Conservation (phyloP, 208 protist species). For the Herpetomonas samuelpessoai region DNA sequence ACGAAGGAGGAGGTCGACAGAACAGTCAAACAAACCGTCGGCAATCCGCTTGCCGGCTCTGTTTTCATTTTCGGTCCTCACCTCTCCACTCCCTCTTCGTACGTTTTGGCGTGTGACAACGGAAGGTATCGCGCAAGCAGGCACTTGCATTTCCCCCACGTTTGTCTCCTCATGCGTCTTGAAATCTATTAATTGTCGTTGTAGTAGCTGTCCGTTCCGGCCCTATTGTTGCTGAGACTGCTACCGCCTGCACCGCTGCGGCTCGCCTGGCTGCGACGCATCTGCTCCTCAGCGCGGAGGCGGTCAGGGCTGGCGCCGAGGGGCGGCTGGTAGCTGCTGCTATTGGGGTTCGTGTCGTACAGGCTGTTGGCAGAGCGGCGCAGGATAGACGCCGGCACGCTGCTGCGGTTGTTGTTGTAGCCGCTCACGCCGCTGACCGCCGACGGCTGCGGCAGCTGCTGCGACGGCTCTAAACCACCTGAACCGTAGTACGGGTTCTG, state of each 20-base stretch:
- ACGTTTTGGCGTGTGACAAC: too few species aligned
- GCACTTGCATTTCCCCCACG: slow-evolving; percentile 8
- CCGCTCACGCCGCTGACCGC: slow-evolving; percentile 9
- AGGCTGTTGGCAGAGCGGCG: slow-evolving; percentile 8
- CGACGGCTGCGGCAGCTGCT: slow-evolving; percentile 12
- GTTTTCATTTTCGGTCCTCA: too few species aligned
- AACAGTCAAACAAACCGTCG: too few species aligned
- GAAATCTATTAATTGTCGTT: too few species aligned
- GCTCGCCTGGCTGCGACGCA: background rate
- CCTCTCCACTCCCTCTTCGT: background rate
- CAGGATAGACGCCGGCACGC: background rate
- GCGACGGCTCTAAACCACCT: slow-evolving; percentile 2
- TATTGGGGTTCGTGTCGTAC: slow-evolving; percentile 35
- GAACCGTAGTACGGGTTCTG: background rate
- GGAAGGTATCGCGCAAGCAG: too few species aligned
- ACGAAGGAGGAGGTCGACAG: too few species aligned
- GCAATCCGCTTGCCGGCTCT: too few species aligned
- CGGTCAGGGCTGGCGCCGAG: slow-evolving; percentile 72
- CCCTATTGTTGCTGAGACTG: background rate
- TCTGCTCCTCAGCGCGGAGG: slow-evolving; percentile 34
- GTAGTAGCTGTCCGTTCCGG: background rate
- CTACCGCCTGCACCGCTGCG: slow-evolving; percentile 4
- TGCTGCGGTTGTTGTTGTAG: slow-evolving; percentile 14
- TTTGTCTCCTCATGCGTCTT: background rate
- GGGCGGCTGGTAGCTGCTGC: slow-evolving; percentile 69